Conservation (phyloP, 73 alveolate genomes). For the Tetrahymena borealis region DNA sequence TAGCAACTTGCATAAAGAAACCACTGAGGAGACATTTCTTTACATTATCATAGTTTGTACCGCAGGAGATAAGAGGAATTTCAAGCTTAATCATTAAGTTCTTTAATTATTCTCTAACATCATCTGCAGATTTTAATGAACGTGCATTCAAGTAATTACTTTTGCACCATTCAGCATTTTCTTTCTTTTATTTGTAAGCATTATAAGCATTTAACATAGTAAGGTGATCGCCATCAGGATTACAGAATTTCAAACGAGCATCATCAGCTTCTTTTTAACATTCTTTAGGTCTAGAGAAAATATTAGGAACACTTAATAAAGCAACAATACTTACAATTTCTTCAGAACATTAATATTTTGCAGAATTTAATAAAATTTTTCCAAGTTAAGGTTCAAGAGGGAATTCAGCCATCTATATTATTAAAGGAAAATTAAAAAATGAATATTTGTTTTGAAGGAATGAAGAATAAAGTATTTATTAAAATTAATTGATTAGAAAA, state of each 20-base stretch:
- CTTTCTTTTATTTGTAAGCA: conserved; percentile 81
- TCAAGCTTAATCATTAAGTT: conserved; percentile 58
- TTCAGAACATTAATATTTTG: conserved; percentile 81
- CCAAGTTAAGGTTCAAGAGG: conserved; percentile 98
- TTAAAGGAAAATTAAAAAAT: not conserved
- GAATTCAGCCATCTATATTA: conserved; percentile 83
- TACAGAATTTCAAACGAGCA: conserved; percentile 93
- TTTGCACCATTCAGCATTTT: conserved; percentile 91
- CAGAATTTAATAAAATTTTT: conserved; percentile 85
- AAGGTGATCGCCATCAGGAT: conserved; percentile 98
- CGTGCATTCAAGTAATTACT: conserved; percentile 86
- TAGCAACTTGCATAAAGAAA: conserved; percentile 92
- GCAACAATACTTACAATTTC: conserved; percentile 95
- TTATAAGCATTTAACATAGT: conserved; percentile 90
- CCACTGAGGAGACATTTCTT: conserved; percentile 81
- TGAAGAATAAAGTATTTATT: not conserved
- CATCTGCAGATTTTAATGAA: conserved; percentile 88
- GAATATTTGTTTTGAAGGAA: not conserved
- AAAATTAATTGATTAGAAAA: not conserved
- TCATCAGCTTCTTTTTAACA: conserved; percentile 93
- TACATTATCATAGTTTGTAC: conserved; percentile 46
- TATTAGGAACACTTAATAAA: conserved; percentile 86
- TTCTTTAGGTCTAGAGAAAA: conserved; percentile 91
- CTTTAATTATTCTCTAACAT: conserved; percentile 77
- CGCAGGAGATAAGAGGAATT: conserved; percentile 30